Base-by-base conservation (phyloP, 148 eudicot genomes). In the Diospyros lotus region DNA sequence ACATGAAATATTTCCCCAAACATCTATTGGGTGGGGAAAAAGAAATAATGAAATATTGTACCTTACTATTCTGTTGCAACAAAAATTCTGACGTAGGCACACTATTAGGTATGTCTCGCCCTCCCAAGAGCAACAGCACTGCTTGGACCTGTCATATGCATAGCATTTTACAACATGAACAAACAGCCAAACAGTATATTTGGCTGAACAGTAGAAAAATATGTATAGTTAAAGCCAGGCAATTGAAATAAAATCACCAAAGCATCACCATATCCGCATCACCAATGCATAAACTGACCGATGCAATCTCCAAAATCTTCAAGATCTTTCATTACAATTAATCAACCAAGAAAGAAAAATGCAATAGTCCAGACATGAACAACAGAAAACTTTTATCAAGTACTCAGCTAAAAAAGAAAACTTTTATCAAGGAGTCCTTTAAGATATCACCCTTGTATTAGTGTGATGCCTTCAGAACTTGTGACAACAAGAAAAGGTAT, bases 111-210 rank as follows among this genome's bases (percentile, higher is more conserved):
- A 80, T 71, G 40, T 91, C 93, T 64, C 60, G 68, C 48, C 91
- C 88, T 69, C 93, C 96, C 83, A 91, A 80, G 39, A 91, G 91
- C 72, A 87, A 77, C 68, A 91, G 71, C 62, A 91, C 89, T 46
- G 96, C 96, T 79, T 91, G 93, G 74, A 89, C 96, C 96, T 91
- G 75, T 46, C 73, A 66, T 17, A 54, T 68, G 66, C 64, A 28
- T 28, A 28, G 28, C 0, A 69, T 44, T 73, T 41, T 58, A 38
- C 68, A 66, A 55, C 54, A 64, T 70, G 63, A 59, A 58, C 2
- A 58, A 28, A 61, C 59, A 56, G 41, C 68, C 50, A 54, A 28
- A 39, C 9, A 18, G 43, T 18, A 62, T 44, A 66, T 66, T 66
- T 44, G 43, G 69, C 13, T 13, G 17, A 66, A 44, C 51, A 43